These are phyloP conservation scores for Plicaturopsis crispa DNA, from an alignment of 768 basidiomycete species.

Conservation along the genomic window DNA sequence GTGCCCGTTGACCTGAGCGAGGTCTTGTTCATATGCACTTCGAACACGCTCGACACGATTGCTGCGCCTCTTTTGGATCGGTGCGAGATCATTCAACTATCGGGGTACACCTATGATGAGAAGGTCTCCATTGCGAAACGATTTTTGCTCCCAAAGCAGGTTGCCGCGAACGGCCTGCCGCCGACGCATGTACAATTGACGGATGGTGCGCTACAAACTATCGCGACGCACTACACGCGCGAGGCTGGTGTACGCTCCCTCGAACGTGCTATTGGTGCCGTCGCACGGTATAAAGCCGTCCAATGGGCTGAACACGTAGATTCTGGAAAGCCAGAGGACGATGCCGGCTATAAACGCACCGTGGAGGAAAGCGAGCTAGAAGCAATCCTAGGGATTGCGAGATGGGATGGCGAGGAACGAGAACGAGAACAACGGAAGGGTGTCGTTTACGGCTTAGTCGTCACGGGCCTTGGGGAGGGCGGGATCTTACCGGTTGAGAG, in stretches of 20 bases:
- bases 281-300: constrained; percentile 90
- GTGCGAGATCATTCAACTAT: constrained; percentile 80
- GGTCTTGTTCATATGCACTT: constrained; percentile 88
- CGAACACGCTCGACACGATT: constrained; percentile 86
- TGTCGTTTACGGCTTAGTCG: constrained; percentile 80
- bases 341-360: constrained; percentile 40
- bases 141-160: constrained; percentile 87
- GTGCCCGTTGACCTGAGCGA: constrained; percentile 84
- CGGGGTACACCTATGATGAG: constrained; percentile 85
- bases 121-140: constrained; percentile 84
- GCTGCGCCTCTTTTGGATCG: constrained; percentile 83
- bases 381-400: constrained; percentile 71
- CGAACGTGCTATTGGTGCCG: constrained; percentile 78
- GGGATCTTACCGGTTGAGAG: constrained; percentile 84
- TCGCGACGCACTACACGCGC: constrained; percentile 77
- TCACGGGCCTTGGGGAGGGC: constrained; percentile 84
- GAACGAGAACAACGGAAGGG: constrained; percentile 70
- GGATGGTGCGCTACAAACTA: constrained; percentile 60
- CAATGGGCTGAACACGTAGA: constrained; percentile 75
- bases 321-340: constrained; percentile 7
- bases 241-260: constrained; percentile 92
- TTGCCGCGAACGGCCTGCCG: constrained; percentile 68
- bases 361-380: constrained; percentile 74
- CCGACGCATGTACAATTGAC: constrained; percentile 54
- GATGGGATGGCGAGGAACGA: constrained; percentile 74